Evolutionary conservation across 768 basidiomycete genomes (phyloP), one percentile per base, ranked within the genome.

Genomic region (Tephrocybe sp.): DNA sequence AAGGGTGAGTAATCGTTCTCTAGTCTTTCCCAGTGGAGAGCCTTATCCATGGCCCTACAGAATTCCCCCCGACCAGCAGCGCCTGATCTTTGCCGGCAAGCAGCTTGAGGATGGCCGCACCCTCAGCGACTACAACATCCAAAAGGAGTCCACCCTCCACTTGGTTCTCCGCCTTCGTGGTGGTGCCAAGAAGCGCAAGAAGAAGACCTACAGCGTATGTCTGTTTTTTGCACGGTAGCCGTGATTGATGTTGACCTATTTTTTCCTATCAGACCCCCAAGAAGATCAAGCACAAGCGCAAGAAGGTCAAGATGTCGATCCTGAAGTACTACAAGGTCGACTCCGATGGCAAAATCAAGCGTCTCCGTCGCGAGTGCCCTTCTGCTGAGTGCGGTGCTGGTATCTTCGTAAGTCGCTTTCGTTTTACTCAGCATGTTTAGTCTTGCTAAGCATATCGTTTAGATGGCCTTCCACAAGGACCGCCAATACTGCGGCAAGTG

Each of bases 271-370:
- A 90, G 88, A 96, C 93, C 65, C 94, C 93, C 73, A 97, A 96
- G 84, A 98, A 98, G 83, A 85, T 97, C 84, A 98, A 97, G 87
- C 95, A 96, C 81, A 97, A 97, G 85, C 87, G 89, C 73, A 98
- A 98, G 84, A 97, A 98, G 82, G 92, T 96, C 80, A 98, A 98
- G 88, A 98, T 99, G 93, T 77, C 94, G 66, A 97, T 98, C 77
- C 80, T 99, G 72, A 98, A 98, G 77, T 99, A 97, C 83, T 99
- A 98, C 82, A 96, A 97, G 78, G 95, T 99, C 62, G 96, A 98
- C 76, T 95, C 94, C 40, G 96, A 98, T 63, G 97, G 96, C 71
- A 98, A 97, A 78, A 95, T 98, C 82, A 97, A 97, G 83, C 93
- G 97, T 69, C 85, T 99, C 55, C 85, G 96, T 67, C 92, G 97